Conservation (phyloP, 75 land plant species). For the Azolla pinnata region DNA sequence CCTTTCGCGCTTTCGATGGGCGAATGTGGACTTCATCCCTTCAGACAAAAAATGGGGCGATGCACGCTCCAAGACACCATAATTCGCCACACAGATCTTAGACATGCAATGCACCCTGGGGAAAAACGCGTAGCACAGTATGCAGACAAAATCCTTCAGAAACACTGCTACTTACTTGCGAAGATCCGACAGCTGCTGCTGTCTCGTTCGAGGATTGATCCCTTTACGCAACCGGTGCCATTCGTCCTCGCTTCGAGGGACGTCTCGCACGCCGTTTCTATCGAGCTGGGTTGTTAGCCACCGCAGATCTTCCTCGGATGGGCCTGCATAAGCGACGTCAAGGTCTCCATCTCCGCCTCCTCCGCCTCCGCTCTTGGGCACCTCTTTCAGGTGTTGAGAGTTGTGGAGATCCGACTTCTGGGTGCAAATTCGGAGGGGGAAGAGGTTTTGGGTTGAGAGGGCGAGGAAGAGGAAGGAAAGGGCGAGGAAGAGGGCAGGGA, state of each 20-base stretch:
- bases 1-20: too few relatives aligned
- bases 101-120: conserved; percentile 1
- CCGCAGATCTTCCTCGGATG: conserved; percentile 31
- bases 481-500: too few relatives aligned
- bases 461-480: too few relatives aligned
- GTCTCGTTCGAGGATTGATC: conserved; percentile 61
- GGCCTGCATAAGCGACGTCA: background rate
- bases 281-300: conserved; percentile 42
- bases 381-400: too few relatives aligned
- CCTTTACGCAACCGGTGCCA: conserved; percentile 57
- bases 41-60: too few relatives aligned
- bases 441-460: too few relatives aligned
- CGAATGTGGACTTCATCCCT: too few relatives aligned
- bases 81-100: too few relatives aligned
- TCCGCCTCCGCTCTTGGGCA: too few relatives aligned
- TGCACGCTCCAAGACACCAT: too few relatives aligned
- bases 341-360: background rate
- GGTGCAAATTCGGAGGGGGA: too few relatives aligned
- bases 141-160: background rate
- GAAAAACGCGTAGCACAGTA: background rate
- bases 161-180: conserved; percentile 26
- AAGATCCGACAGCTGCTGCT: conserved; percentile 57
- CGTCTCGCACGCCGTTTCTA: conserved; percentile 24
- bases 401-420: too few relatives aligned
- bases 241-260: conserved; percentile 21